phyloP scores from a whole-genome alignment of 2,329 filamentous ascomycete species.

The Tolypocladium paradoxum region DNA sequence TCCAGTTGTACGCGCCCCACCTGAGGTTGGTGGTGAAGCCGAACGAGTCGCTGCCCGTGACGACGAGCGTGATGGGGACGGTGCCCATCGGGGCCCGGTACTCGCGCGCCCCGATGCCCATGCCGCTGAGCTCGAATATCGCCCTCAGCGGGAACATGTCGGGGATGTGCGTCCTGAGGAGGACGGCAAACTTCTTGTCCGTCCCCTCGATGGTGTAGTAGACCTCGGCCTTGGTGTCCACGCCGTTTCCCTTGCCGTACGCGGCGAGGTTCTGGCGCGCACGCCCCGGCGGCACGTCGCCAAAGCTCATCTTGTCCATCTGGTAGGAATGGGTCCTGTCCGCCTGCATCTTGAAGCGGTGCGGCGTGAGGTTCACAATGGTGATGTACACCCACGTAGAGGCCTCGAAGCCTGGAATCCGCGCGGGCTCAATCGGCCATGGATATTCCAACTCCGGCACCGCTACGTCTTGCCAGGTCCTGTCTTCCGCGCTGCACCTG shows the following conservation, averaged over 20 bases:
- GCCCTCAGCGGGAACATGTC: slow-evolving; percentile 13
- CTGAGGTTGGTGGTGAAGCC: slow-evolving; percentile 20
- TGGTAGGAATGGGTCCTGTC: slow-evolving; percentile 18
- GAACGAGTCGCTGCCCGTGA: too few species aligned
- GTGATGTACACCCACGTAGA: slow-evolving; percentile 23
- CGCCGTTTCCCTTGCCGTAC: slow-evolving; percentile 9
- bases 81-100: slow-evolving; percentile 19
- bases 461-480: too few species aligned
- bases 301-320: slow-evolving; percentile 19
- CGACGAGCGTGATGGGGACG: slow-evolving; percentile 19
- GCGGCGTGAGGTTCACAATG: slow-evolving; percentile 24
- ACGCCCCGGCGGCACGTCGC: slow-evolving; percentile 19
- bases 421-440: too few species aligned
- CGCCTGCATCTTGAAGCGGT: slow-evolving; percentile 14
- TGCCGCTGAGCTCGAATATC: slow-evolving; percentile 18
- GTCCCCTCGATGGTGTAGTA: slow-evolving; percentile 20
- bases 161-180: slow-evolving; percentile 18
- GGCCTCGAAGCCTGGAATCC: too few species aligned
- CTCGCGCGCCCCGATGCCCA: slow-evolving; percentile 21
- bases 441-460: too few species aligned
- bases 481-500: too few species aligned
- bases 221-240: slow-evolving; percentile 19
- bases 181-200: slow-evolving; percentile 17
- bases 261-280: slow-evolving; percentile 18
- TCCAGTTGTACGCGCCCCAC: slow-evolving; percentile 18